Conservation (phyloP, 1,139 yeast species). For the Suhomyces wounanorum region DNA sequence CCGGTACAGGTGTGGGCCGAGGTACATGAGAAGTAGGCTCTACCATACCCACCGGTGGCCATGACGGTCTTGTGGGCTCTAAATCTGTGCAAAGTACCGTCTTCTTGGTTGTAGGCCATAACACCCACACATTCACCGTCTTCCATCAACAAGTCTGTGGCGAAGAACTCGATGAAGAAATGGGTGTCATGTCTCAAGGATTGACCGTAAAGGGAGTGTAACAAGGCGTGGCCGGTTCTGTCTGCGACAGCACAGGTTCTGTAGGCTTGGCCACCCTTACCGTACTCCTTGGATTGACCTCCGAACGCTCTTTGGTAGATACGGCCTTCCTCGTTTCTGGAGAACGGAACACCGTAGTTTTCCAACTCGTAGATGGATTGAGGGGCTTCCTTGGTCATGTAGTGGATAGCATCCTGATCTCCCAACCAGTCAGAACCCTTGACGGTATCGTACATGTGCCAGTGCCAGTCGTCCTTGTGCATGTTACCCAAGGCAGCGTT, state of each 20-base stretch:
- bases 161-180: constrained; percentile 96
- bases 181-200: constrained; percentile 96
- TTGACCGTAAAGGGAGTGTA: constrained; percentile 96
- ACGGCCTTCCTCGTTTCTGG: constrained; percentile 95
- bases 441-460: constrained; percentile 99
- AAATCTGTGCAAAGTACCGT: constrained; percentile 97
- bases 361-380: constrained; percentile 93
- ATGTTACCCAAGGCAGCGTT: constrained; percentile 97
- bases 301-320: constrained; percentile 99
- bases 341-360: constrained; percentile 97
- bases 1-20: constrained; percentile 99
- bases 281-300: constrained; percentile 93
- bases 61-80: constrained; percentile 94
- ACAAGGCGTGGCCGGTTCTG: constrained; percentile 96
- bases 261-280: constrained; percentile 99
- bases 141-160: constrained; percentile 91
- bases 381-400: constrained; percentile 99
- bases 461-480: constrained; percentile 98
- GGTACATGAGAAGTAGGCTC: constrained; percentile 98
- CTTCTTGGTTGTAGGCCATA: constrained; percentile 97
- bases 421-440: constrained; percentile 99
- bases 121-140: constrained; percentile 97
- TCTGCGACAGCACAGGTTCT: constrained; percentile 99
- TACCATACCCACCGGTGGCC: constrained; percentile 99
- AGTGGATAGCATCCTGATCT: constrained; percentile 98